Evolutionary conservation across 257 asterid species (phyloP).

Genomic region (Solanum etuberosum): DNA sequence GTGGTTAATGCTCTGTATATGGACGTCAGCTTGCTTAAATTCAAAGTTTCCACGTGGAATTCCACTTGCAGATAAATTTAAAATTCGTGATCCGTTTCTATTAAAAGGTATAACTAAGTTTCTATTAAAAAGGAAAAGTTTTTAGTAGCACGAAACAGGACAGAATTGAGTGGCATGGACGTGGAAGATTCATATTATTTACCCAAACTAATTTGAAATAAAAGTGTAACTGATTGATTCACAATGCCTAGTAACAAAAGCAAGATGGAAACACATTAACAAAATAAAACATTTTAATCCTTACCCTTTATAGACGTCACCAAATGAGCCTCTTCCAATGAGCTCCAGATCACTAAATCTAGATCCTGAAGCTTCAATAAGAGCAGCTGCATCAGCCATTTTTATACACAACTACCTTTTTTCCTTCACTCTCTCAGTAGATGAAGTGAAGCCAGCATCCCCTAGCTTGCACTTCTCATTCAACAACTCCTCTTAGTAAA

Average conservation of each 20-base stretch:
- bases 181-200: not conserved
- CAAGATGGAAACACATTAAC: not conserved
- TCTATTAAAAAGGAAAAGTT: not conserved
- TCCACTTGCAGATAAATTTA: not conserved
- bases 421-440: not conserved
- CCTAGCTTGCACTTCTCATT: not conserved
- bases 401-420: not conserved
- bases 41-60: not conserved
- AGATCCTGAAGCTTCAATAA: constrained; percentile 74
- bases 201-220: not conserved
- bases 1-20: not conserved
- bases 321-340: constrained; percentile 95
- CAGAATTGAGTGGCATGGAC: not conserved
- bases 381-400: constrained; percentile 75
- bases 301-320: constrained; percentile 97
- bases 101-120: not conserved
- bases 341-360: constrained; percentile 89
- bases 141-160: not conserved
- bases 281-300: not conserved
- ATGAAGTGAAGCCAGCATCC: not conserved
- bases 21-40: not conserved
- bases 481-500: constrained; percentile 6
- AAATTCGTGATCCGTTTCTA: not conserved
- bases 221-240: not conserved
- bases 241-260: not conserved